Conservation (phyloP, 306 rosid species). For the Lathyrus oleraceus region DNA sequence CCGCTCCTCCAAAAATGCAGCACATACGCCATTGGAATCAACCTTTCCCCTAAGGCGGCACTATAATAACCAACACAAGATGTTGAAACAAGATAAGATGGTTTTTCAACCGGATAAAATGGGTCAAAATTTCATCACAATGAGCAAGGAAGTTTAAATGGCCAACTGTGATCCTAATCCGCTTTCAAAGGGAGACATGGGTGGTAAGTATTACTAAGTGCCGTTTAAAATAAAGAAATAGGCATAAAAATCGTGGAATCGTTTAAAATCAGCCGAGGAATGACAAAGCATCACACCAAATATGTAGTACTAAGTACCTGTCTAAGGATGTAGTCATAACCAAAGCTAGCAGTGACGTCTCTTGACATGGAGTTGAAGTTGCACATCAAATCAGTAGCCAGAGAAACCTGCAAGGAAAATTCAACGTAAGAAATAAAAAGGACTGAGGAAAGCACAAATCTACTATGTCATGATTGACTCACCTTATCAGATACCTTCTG, state of each 20-base stretch:
- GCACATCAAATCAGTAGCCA: slow-evolving; percentile 87
- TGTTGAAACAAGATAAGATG: slow-evolving; percentile 8
- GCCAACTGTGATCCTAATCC: slow-evolving; percentile 14
- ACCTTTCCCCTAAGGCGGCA: slow-evolving; percentile 90
- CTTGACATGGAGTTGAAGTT: slow-evolving; percentile 72
- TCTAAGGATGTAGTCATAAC: slow-evolving; percentile 94
- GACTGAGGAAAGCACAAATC: slow-evolving; percentile 20
- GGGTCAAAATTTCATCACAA: not conserved
- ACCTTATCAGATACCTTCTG: slow-evolving; percentile 97
- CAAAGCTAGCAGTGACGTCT: slow-evolving; percentile 84
- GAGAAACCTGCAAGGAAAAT: slow-evolving; percentile 67
- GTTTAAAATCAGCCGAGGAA: slow-evolving; percentile 11
- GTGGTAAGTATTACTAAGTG: not conserved
- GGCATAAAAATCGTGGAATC: not conserved
- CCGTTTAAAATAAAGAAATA: slow-evolving; percentile 4
- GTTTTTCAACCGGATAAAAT: slow-evolving; percentile 11
- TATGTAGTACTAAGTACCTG: slow-evolving; percentile 48
- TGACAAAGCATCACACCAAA: not conserved
- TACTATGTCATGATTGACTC: slow-evolving; percentile 31
- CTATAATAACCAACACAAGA: slow-evolving; percentile 48
- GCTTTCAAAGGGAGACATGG: not conserved
- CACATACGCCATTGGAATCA: slow-evolving; percentile 73
- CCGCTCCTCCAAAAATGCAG: slow-evolving; percentile 91
- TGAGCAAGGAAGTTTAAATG: slow-evolving; percentile 11
- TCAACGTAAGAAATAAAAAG: not conserved